Percentiles rank a stretch among this genome's conserved stretches.
Conservation (phyloP, 2,329 filamentous ascomycete genomes). For the Dactylellina leptospora region DNA sequence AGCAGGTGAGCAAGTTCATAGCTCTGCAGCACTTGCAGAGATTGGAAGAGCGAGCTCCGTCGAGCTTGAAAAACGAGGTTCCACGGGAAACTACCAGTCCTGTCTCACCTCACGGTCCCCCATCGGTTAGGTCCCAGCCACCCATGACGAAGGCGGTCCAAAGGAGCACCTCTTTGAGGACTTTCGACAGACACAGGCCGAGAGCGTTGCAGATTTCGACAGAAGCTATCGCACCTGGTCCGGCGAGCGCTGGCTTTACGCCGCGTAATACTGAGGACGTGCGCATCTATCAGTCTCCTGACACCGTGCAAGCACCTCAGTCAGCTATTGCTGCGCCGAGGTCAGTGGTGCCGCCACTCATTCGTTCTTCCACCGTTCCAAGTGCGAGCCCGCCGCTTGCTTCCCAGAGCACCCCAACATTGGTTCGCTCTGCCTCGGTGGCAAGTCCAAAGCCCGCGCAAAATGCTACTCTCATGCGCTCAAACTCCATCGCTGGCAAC, state of each 20-base stretch:
- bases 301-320: conserved; percentile 7
- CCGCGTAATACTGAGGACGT: conserved; percentile 43
- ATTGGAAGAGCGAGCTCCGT: conserved; percentile 56
- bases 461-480: conserved; percentile 15
- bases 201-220: conserved; percentile 41
- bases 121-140: conserved; percentile 37
- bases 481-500: conserved; percentile 41
- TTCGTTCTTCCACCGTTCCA: conserved; percentile 36
- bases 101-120: conserved; percentile 41
- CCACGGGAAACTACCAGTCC: conserved; percentile 31
- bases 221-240: conserved; percentile 41
- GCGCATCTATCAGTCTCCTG: conserved; percentile 31
- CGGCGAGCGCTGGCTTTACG: conserved; percentile 45
- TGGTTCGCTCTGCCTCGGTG: conserved; percentile 39
- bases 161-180: conserved; percentile 46
- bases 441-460: conserved; percentile 35
- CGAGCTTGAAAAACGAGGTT: conserved; percentile 41
- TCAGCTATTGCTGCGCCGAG: background rate
- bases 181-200: conserved; percentile 47
- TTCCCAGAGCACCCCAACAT: conserved; percentile 33
- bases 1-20: conserved; percentile 91
- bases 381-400: conserved; percentile 45
- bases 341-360: conserved; percentile 12
- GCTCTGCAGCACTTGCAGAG: conserved; percentile 78
- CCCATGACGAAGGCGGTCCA: conserved; percentile 47